Evolutionary conservation across 2,329 filamentous ascomycete genomes (phyloP), one percentile per base, ranked within the genome.

Genomic region (Fusarium tanahbumbuense): DNA sequence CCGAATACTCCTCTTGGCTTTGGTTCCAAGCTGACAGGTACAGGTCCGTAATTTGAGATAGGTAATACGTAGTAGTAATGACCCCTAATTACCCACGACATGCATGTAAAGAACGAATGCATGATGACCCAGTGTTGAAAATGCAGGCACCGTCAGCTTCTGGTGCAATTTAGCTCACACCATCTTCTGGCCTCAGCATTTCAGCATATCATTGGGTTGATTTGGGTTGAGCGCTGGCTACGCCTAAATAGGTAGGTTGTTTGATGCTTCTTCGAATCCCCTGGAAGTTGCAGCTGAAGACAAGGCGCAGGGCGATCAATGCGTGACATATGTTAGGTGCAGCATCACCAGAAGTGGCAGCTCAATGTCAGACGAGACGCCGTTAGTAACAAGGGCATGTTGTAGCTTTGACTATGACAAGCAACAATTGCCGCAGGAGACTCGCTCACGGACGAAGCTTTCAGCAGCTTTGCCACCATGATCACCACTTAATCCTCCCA

Each of bases 261-360:
- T 16, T 61, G 62, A 55, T 46, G 48, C 28, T 41, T 61, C 42
- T 27, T 53, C 28, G 60, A 65, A 65, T 25, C 37, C 61, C 48
- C 50, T 67, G 48, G 56, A 46, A 55, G 47, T n/a, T 27, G 32
- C 20, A 66, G 63, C 63, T 66, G 63, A 66, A 66, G 44, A 60
- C 55, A 13, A 67, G 63, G 62, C 63, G 53, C 61, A 46, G 11
- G 59, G 50, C 48, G 63, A 60, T 64, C 63, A 61, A 66, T 66
- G 63, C 56, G 48, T 37, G 55, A 56, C 63, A 67, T 64, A 37
- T 37, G 37, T 47, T 52, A 34, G 45, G 47, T 28, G 49, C 40
- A 45, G 32, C 27, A 12, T 42, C 40, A 59, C 47, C 44, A 66
- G 37, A 56, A 67, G 41, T 50, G 55, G 63, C 56, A 66, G 62